Conservation (phyloP, 768 basidiomycete species). For the Collybiopsis confluens region DNA sequence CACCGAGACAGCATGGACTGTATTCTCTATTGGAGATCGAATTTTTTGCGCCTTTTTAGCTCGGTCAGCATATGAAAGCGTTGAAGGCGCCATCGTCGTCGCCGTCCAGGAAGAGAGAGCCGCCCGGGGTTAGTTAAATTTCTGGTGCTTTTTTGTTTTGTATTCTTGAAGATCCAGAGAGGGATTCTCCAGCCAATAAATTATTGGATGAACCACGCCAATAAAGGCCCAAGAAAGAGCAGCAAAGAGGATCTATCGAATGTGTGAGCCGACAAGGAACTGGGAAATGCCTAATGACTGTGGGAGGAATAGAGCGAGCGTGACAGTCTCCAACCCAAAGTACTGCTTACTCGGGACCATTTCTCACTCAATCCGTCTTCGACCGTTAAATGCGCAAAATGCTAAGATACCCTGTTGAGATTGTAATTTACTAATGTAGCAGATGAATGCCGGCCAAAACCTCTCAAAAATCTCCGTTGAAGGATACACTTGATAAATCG, state of each 20-base stretch:
- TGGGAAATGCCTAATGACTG: not conserved
- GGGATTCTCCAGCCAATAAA: no score
- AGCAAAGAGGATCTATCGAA: not conserved
- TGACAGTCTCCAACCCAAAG: not conserved
- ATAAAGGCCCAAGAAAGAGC: not conserved
- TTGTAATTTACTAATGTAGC: not conserved
- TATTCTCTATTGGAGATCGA: constrained; percentile 8
- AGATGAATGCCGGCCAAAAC: not conserved
- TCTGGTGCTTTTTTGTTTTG: no score
- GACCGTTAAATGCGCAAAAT: no score
- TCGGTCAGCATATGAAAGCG: constrained; percentile 6
- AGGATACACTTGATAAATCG: not conserved
- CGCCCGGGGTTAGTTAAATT: not conserved
- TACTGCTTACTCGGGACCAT: not conserved
- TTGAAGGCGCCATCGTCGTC: not conserved
- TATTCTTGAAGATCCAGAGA: no score
- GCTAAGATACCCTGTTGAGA: not conserved
- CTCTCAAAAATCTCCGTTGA: not conserved
- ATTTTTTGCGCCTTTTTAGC: constrained; percentile 8
- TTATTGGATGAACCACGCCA: no score
- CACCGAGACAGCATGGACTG: constrained; percentile 4
- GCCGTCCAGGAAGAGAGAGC: not conserved
- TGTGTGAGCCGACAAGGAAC: not conserved
- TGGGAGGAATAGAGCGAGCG: not conserved
- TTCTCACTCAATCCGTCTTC: no score